A percentile compares a stretch with the other conserved stretches of the same genome.
These are phyloP conservation scores for Apiotrichum laibachii DNA, from an alignment of 1,284 basidiomycete species.

Conservation along the genomic window DNA sequence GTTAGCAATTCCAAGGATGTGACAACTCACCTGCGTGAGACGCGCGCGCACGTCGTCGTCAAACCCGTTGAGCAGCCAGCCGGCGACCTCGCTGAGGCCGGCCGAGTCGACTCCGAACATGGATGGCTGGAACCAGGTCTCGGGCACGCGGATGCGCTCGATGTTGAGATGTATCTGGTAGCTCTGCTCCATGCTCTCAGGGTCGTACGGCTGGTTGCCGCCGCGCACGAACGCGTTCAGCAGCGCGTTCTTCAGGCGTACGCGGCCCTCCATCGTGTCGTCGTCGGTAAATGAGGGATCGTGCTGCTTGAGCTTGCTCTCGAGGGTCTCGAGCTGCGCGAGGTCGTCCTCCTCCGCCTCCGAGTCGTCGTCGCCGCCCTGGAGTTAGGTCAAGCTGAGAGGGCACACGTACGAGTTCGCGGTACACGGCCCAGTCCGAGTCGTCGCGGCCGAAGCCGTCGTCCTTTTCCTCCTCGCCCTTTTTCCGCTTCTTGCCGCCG, in stretches of 20 bases:
- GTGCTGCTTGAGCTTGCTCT: conserved; percentile 74
- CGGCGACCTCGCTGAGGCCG: conserved; percentile 84
- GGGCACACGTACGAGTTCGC: conserved; percentile 73
- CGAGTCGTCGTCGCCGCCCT: conserved; percentile 81
- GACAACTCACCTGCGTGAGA: conserved; percentile 57
- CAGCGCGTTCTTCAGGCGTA: conserved; percentile 74
- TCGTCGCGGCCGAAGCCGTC: conserved; percentile 95
- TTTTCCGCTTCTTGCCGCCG: conserved; percentile 66
- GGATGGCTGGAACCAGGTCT: conserved; percentile 86
- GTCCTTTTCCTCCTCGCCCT: conserved; percentile 65
- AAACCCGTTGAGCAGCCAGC: conserved; percentile 81
- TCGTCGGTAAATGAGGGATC: conserved; percentile 79
- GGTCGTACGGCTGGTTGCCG: conserved; percentile 59
- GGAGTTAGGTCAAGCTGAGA: neutral
- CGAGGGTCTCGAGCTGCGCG: conserved; percentile 67
- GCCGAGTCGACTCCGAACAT: conserved; percentile 96
- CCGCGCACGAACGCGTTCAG: conserved; percentile 73
- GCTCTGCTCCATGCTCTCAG: conserved; percentile 59
- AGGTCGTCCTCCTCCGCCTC: conserved; percentile 95
- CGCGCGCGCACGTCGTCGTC: conserved; percentile 62
- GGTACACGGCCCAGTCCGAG: conserved; percentile 96
- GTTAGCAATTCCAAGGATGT: neutral
- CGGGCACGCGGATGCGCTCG: conserved; percentile 90
- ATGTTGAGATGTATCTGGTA: conserved; percentile 85
- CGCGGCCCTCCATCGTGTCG: conserved; percentile 76